Conservation (phyloP, 257 asterid species). For the Cinchona pubescens region DNA sequence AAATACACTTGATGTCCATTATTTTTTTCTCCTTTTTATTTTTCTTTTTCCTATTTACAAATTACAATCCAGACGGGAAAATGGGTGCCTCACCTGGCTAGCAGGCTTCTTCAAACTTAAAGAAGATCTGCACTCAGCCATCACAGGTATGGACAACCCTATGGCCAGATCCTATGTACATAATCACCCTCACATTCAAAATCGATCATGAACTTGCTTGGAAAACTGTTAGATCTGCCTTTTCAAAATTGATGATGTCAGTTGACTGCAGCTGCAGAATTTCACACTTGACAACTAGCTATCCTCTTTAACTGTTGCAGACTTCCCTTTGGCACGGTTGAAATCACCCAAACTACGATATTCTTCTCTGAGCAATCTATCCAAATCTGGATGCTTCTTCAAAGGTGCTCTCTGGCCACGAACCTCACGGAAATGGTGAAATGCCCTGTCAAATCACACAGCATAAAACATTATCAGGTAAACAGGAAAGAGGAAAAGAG, state of each 20-base stretch:
- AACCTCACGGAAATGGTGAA: constrained; percentile 63
- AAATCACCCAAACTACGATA: constrained; percentile 65
- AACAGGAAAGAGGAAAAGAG: background rate
- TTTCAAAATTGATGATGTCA: constrained; percentile 14
- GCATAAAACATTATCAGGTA: background rate
- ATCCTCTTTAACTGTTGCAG: constrained; percentile 27
- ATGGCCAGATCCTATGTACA: constrained; percentile 20
- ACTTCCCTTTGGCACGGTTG: constrained; percentile 48
- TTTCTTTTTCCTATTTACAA: constrained; percentile 10
- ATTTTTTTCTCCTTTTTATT: background rate
- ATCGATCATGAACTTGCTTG: constrained; percentile 3
- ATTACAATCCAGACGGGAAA: constrained; percentile 6
- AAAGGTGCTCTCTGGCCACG: constrained; percentile 40
- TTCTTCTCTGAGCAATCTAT: constrained; percentile 59
- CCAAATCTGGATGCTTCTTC: constrained; percentile 66
- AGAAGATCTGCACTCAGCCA: constrained; percentile 1
- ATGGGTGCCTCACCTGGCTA: background rate
- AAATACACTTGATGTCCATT: background rate
- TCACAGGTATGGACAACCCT: constrained; percentile 2
- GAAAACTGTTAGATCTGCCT: constrained; percentile 10
- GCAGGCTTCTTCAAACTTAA: constrained; percentile 2
- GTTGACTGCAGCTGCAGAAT: background rate
- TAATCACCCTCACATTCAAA: constrained; percentile 13
- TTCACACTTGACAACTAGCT: background rate
- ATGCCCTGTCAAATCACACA: constrained; percentile 55